These are phyloP conservation scores for Phytopythium boreale DNA, from an alignment of 352 stramenopile genomes.

Conservation along the genomic window DNA sequence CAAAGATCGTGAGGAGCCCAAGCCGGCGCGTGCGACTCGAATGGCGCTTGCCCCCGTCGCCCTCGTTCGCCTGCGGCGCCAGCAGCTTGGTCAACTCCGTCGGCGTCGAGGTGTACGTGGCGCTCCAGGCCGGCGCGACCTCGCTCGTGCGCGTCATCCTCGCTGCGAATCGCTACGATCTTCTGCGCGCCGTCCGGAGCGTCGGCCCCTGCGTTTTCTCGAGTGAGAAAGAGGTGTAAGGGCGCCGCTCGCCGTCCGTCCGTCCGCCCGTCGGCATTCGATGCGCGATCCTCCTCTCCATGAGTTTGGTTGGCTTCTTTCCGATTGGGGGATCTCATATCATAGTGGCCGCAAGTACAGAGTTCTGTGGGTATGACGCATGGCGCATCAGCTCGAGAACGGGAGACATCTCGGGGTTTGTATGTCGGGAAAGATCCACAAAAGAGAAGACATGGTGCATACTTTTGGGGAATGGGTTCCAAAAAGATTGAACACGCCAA, in stretches of 20 bases:
- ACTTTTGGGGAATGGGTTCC: constrained; percentile 5
- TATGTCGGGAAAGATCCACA: not conserved
- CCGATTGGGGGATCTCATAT: not conserved
- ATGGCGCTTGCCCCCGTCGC: not conserved
- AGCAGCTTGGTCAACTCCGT: constrained; percentile 9
- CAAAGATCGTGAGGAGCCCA: constrained; percentile 8
- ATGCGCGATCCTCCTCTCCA: not conserved
- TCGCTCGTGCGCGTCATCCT: constrained; percentile 5
- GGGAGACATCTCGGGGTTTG: not conserved
- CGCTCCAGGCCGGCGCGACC: constrained; percentile 6
- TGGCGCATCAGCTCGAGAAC: not conserved
- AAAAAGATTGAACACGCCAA: not conserved
- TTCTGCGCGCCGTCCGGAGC: not conserved
- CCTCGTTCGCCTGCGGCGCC: not conserved
- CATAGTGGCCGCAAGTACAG: not conserved
- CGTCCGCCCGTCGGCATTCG: not conserved
- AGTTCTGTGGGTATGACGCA: not conserved
- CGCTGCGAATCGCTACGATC: not conserved
- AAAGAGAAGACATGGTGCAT: constrained; percentile 4
- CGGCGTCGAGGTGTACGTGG: not conserved
- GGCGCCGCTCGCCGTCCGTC: no score
- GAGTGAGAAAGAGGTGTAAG: not conserved
- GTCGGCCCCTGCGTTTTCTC: not conserved
- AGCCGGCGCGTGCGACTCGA: not conserved
- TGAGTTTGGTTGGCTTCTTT: not conserved